These are phyloP conservation scores for Dictyophora rubrovolvata DNA, from an alignment of 768 basidiomycete species.

Conservation along the genomic window DNA sequence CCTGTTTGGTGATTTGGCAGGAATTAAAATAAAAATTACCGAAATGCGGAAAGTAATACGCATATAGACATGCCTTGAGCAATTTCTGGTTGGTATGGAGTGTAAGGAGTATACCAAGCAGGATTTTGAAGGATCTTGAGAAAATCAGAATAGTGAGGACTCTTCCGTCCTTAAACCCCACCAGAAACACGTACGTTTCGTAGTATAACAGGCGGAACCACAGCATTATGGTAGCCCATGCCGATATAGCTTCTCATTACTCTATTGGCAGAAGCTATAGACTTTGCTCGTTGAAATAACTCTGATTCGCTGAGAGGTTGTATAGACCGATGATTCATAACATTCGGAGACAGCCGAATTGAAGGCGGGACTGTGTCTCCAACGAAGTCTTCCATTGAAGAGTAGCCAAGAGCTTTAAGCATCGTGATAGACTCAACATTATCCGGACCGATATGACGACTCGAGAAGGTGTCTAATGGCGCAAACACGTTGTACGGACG, in stretches of 20 bases:
- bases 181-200: conserved; percentile 56
- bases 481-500: conserved; percentile 52
- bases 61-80: conserved; percentile 64
- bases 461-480: conserved; percentile 80
- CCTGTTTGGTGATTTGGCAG: conserved; percentile 34
- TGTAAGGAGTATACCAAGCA: conserved; percentile 96
- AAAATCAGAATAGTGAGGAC: conserved; percentile 1
- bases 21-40: neutral
- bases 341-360: conserved; percentile 57
- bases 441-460: conserved; percentile 90
- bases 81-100: conserved; percentile 94
- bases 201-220: conserved; percentile 91
- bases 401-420: conserved; percentile 77
- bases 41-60: conserved; percentile 2
- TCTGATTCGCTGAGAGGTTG: conserved; percentile 79
- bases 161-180: neutral
- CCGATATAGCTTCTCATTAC: conserved; percentile 90
- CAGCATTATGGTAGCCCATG: conserved; percentile 94
- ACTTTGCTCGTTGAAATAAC: conserved; percentile 62
- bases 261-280: conserved; percentile 70
- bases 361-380: conserved; percentile 68
- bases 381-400: conserved; percentile 83
- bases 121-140: conserved; percentile 83
- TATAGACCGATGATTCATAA: conserved; percentile 59
- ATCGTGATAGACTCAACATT: conserved; percentile 68